These are phyloP conservation scores for Lanmaoa rubissima DNA, from an alignment of 768 basidiomycete species.

Conservation along the genomic window DNA sequence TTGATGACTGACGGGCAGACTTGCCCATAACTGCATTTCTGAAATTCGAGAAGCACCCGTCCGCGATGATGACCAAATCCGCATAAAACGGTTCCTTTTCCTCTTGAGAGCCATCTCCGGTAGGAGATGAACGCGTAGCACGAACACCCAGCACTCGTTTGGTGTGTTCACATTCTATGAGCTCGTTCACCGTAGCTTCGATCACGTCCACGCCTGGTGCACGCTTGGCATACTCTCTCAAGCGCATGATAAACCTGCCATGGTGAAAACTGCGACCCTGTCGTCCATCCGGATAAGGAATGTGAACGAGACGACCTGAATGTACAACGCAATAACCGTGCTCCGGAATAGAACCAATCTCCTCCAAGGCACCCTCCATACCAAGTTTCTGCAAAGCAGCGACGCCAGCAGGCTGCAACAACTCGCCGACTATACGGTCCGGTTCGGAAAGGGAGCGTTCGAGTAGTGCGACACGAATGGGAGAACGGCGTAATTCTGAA, in stretches of 20 bases:
- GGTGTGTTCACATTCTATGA: conserved; percentile 57
- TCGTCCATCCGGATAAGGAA: conserved; percentile 76
- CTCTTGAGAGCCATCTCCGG: conserved; percentile 26
- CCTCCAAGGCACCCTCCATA: conserved; percentile 69
- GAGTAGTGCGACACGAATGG: conserved; percentile 77
- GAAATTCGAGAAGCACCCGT: conserved; percentile 96
- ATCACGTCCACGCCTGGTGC: conserved; percentile 73
- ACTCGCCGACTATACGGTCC: conserved; percentile 96
- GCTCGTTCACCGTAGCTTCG: conserved; percentile 79
- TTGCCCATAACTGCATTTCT: conserved; percentile 62
- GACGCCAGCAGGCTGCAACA: conserved; percentile 92
- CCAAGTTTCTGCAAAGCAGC: conserved; percentile 75
- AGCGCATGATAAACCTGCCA: conserved; percentile 79
- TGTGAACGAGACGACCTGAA: conserved; percentile 66
- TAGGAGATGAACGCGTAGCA: conserved; percentile 45
- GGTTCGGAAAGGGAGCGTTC: conserved; percentile 92
- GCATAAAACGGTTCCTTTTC: conserved; percentile 62
- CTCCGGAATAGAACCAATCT: conserved; percentile 82
- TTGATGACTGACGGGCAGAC: conserved; percentile 46
- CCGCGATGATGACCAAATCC: conserved; percentile 82
- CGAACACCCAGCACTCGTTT: conserved; percentile 64
- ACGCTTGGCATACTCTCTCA: conserved; percentile 62
- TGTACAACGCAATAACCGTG: conserved; percentile 83
- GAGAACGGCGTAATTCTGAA: conserved; percentile 40
- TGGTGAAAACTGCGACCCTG: conserved; percentile 93